Base-by-base conservation (phyloP, 2,329 filamentous ascomycete species). In the Magnaporthales sp. region DNA sequence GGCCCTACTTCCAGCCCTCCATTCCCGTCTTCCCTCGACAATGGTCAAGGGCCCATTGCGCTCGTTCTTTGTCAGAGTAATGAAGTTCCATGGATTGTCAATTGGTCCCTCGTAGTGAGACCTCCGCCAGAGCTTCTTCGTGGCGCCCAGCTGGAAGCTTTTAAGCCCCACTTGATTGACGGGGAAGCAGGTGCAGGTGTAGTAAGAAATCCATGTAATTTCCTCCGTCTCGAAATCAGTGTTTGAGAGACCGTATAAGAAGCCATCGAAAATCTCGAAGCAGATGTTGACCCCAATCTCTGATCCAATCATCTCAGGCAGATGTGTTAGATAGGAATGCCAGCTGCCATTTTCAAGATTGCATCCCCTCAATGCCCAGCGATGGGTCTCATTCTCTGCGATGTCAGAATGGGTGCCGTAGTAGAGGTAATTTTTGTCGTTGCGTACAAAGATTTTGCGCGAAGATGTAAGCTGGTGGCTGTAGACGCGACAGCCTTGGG, bases 41-140 rank as follows among this genome's bases (percentile, higher is more conserved):
- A 91, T 87, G 64, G 84, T 80, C 1, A 90, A 75, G 19, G 80
- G 75, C 1, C 86, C 85, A 0, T 83, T 87, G 10, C 71, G 71
- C 68, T 91, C 86, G 67, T 91, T 85, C 32, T 79, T 80, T 30
- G 85, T 82, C 1, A 93, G 77, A 4, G 83, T 83, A 3, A 93
- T 77, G 67, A 87, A 85, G 0, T 85, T 89, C 90, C 90, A 93
- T 2, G 89, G 84, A 71, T 92, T 88, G 70, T 93, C 89, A n/a
- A 92, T 86, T 0, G 89, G 85, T 0, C 90, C 90, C 73, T 92
- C 90, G 31, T 78, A 79, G 70, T 91, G 87, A 64, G 89, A 81
- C 19, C 90, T 84, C 8, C 90, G 81, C 84, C 88, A 92, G 61
- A 89, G 81, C 24, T 79, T 76, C 60, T 75, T 72, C 66, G 81